phyloP scores from a whole-genome alignment of 1,284 basidiomycete genomes.

The Tetrapyrgos nigripes region DNA sequence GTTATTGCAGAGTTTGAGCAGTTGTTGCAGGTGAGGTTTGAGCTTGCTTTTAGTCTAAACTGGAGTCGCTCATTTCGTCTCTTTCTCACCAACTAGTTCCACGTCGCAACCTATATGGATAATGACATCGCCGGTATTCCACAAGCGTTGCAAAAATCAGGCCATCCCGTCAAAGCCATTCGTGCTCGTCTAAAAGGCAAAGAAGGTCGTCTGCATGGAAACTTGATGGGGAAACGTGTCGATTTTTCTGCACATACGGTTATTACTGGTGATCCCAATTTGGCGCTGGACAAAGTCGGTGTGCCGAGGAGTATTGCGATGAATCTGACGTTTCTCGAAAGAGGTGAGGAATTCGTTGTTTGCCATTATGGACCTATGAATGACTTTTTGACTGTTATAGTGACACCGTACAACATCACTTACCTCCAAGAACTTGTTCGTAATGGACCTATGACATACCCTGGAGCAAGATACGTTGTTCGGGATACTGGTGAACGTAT shows the following conservation, averaged over 20 bases:
- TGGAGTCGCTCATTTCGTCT: conserved; percentile 3
- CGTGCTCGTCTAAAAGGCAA: conserved; percentile 98
- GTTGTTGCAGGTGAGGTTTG: conserved; percentile 78
- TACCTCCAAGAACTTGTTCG: conserved; percentile 97
- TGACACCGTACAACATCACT: conserved; percentile 97
- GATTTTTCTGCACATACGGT: conserved; percentile 99
- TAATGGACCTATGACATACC: conserved; percentile 95
- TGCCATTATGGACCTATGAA: neutral
- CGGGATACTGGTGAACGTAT: conserved; percentile 98
- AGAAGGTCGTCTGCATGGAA: conserved; percentile 97
- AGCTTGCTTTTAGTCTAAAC: neutral
- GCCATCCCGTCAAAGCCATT: conserved; percentile 98
- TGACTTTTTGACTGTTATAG: conserved; percentile 46
- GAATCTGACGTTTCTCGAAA: conserved; percentile 97
- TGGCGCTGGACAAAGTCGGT: conserved; percentile 97
- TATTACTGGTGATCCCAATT: conserved; percentile 98
- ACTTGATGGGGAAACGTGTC: conserved; percentile 99
- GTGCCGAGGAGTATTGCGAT: conserved; percentile 98
- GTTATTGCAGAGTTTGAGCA: conserved; percentile 98
- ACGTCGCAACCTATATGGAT: conserved; percentile 99
- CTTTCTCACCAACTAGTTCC: conserved; percentile 65
- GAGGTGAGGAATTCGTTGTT: conserved; percentile 61
- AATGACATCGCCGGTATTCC: conserved; percentile 99
- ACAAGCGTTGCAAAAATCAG: conserved; percentile 97
- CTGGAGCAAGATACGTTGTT: conserved; percentile 97